Evolutionary conservation across 345 rosid species (phyloP).

Genomic region (Camelina sativa): DNA sequence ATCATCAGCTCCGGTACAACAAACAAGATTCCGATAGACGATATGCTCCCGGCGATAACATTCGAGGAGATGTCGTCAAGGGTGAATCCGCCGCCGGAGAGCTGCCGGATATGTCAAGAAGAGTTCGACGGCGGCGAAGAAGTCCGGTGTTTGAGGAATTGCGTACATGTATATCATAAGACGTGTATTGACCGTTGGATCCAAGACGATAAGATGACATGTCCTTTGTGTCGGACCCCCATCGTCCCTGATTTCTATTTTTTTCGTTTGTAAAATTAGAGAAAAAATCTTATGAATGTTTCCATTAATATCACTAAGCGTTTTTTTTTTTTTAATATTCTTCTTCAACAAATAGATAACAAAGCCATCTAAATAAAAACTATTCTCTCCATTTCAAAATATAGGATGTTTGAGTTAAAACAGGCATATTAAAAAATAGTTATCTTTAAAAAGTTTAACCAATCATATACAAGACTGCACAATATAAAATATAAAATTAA

Average conservation of each 20-base stretch:
- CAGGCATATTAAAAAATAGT: too few species aligned
- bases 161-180: slow-evolving; percentile 78
- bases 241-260: slow-evolving; percentile 63
- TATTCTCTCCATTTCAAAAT: too few species aligned
- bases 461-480: too few species aligned
- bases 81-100: slow-evolving; percentile 49
- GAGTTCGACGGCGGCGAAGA: slow-evolving; percentile 71
- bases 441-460: too few species aligned
- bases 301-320: not conserved
- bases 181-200: slow-evolving; percentile 92
- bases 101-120: slow-evolving; percentile 78
- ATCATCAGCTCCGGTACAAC: not conserved
- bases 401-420: too few species aligned
- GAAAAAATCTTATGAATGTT: not conserved
- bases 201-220: slow-evolving; percentile 69
- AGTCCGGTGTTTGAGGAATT: slow-evolving; percentile 75
- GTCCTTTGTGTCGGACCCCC: slow-evolving; percentile 84
- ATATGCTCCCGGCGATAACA: slow-evolving; percentile 64
- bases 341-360: not conserved
- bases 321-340: not conserved
- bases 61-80: slow-evolving; percentile 42
- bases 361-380: not conserved
- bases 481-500: too few species aligned
- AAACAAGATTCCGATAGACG: slow-evolving; percentile 48
- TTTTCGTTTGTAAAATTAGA: slow-evolving; percentile 23